Conservation (phyloP, 805 yeast genomes). For the Kregervanrija pseudodelftensis region DNA sequence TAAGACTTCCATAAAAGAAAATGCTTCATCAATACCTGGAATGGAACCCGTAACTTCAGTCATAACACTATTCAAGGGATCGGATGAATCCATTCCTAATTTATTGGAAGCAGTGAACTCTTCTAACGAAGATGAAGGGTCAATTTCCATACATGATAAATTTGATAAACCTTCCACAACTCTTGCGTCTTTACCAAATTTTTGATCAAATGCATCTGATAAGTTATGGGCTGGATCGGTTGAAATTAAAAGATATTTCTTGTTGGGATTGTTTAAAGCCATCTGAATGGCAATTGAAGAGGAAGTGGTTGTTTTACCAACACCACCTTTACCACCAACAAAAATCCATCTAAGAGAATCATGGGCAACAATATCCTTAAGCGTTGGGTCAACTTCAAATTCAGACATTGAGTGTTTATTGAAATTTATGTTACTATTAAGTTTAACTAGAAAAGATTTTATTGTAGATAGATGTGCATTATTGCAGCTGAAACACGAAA, state of each 20-base stretch:
- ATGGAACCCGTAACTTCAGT: conserved; percentile 89
- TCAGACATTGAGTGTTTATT: conserved; percentile 29
- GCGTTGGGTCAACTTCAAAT: conserved; percentile 62
- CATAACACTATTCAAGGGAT: conserved; percentile 68
- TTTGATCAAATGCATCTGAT: conserved; percentile 97
- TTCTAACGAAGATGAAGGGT: conserved; percentile 88
- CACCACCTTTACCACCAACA: conserved; percentile 99
- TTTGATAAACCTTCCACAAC: conserved; percentile 83
- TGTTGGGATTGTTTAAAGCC: conserved; percentile 72
- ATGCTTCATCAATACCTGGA: conserved; percentile 98
- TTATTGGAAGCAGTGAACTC: conserved; percentile 48
- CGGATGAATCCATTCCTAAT: conserved; percentile 42
- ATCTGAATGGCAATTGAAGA: conserved; percentile 92
- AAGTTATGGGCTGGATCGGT: conserved; percentile 98
- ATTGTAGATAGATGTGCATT: too few relatives aligned
- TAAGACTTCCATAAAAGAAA: conserved; percentile 95
- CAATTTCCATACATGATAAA: conserved; percentile 96
- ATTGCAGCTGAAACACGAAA: too few relatives aligned
- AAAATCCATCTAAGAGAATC: conserved; percentile 89
- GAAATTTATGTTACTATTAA: not conserved
- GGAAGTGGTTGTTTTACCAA: conserved; percentile 96
- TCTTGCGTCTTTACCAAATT: conserved; percentile 95
- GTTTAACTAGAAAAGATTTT: too few relatives aligned
- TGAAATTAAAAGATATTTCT: conserved; percentile 81
- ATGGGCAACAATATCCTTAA: conserved; percentile 54